These are phyloP conservation scores for Sphaerulina populicola DNA, from an alignment of 2,329 filamentous ascomycete genomes.

Conservation along the genomic window DNA sequence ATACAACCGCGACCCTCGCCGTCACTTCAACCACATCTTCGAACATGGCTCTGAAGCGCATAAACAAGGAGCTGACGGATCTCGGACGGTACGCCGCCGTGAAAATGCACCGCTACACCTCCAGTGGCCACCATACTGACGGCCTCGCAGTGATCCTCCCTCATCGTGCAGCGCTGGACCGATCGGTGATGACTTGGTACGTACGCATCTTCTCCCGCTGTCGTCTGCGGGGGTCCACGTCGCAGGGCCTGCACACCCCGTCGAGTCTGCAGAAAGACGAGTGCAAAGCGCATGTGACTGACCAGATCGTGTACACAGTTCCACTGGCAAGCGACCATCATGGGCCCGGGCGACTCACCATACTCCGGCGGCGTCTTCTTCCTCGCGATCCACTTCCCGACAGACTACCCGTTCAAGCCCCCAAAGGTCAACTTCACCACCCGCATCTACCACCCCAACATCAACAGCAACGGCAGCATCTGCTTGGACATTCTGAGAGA, in stretches of 20 bases:
- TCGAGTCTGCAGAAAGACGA: conserved; percentile 3
- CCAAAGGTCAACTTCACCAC: conserved; percentile 99
- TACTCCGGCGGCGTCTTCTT: conserved; percentile 99
- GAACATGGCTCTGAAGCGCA: conserved; percentile 79
- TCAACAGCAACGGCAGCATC: conserved; percentile 99
- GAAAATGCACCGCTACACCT: neutral
- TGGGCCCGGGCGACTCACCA: conserved; percentile 95
- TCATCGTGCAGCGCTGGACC: conserved; percentile 98
- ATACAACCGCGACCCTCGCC: conserved; percentile 1
- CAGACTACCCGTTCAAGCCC: conserved; percentile 99
- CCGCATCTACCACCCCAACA: conserved; percentile 99
- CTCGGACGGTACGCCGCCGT: conserved; percentile 61
- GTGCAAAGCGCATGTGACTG: conserved; percentile 9
- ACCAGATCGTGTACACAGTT: conserved; percentile 53
- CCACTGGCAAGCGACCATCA: conserved; percentile 99
- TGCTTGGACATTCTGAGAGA: conserved; percentile 97
- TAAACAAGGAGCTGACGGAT: conserved; percentile 84
- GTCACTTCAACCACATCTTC: conserved; percentile 1
- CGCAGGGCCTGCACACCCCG: conserved; percentile 8
- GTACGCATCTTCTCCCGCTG: conserved; percentile 34
- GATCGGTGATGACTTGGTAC: conserved; percentile 94
- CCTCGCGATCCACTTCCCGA: conserved; percentile 96
- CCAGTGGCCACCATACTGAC: conserved; percentile 29
- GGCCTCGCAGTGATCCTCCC: conserved; percentile 70
- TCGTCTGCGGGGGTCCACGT: neutral